Evolutionary conservation across 2,329 filamentous ascomycete species (phyloP).

Genomic region (Pseudogymnoascus sp.): DNA sequence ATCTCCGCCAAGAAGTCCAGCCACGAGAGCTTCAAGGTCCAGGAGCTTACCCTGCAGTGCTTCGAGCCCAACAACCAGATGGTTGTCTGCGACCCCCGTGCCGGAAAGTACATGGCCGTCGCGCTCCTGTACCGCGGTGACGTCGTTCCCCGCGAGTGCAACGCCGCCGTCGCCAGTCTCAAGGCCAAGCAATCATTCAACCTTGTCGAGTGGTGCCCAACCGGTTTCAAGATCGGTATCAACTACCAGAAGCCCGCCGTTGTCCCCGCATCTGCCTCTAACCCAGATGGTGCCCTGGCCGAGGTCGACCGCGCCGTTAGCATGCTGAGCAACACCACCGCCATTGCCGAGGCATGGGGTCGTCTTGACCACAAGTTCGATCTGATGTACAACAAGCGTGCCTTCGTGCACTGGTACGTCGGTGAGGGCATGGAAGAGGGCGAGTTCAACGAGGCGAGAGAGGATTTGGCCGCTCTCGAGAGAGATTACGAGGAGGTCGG

Average conservation of each 20-base stretch:
- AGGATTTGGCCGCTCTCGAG: slow-evolving; percentile 58
- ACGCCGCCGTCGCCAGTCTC: slow-evolving; percentile 50
- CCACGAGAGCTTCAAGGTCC: slow-evolving; percentile 60
- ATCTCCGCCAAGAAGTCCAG: slow-evolving; percentile 53
- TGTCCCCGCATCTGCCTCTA: slow-evolving; percentile 36
- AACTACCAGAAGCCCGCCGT: slow-evolving; percentile 54
- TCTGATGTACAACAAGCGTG: slow-evolving; percentile 63
- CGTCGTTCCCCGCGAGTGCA: slow-evolving; percentile 56
- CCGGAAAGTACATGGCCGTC: slow-evolving; percentile 64
- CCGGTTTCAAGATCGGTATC: slow-evolving; percentile 63
- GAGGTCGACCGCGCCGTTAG: slow-evolving; percentile 47
- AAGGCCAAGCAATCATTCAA: slow-evolving; percentile 60
- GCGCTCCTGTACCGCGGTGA: slow-evolving; percentile 61
- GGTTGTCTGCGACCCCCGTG: slow-evolving; percentile 60
- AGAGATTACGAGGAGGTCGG: slow-evolving; percentile 61
- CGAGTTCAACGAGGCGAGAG: slow-evolving; percentile 59
- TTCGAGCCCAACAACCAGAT: slow-evolving; percentile 65
- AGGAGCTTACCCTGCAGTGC: slow-evolving; percentile 58
- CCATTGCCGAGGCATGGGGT: slow-evolving; percentile 59
- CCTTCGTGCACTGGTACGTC: slow-evolving; percentile 66
- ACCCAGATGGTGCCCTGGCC: slow-evolving; percentile 41
- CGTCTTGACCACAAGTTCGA: slow-evolving; percentile 62
- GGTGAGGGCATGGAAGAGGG: slow-evolving; percentile 66
- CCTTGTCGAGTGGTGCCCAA: slow-evolving; percentile 62
- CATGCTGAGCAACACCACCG: slow-evolving; percentile 62